Percentiles rank a stretch among this genome's conserved stretches.
These are phyloP conservation scores for Pseudogymnoascus verrucosus DNA, from an alignment of 2,329 filamentous ascomycete genomes.

Conservation along the genomic window DNA sequence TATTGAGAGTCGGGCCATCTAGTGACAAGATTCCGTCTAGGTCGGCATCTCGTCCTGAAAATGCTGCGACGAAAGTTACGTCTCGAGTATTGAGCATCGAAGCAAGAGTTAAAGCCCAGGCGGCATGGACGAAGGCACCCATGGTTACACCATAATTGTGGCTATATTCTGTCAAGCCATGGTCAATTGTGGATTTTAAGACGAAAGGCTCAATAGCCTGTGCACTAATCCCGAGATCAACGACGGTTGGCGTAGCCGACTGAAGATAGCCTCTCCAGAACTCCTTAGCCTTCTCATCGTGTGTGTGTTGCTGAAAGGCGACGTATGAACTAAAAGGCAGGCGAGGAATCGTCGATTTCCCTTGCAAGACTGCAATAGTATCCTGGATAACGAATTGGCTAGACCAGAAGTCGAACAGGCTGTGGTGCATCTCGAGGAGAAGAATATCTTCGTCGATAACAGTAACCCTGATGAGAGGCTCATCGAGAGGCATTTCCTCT, in stretches of 20 bases:
- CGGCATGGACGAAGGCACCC: slow-evolving; percentile 12
- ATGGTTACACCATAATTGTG: slow-evolving; percentile 1
- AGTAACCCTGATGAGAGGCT: not conserved
- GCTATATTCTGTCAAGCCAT: not conserved
- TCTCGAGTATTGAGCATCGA: slow-evolving; percentile 4
- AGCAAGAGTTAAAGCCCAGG: slow-evolving; percentile 26
- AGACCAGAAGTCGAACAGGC: not conserved
- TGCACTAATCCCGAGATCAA: not conserved
- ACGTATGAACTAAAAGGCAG: not conserved
- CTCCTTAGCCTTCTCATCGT: not conserved
- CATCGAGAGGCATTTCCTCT: not conserved
- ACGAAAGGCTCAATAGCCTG: not conserved
- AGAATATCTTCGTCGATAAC: not conserved
- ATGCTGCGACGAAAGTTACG: slow-evolving; percentile 3
- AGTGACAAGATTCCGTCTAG: not conserved
- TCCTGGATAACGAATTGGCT: slow-evolving; percentile 5
- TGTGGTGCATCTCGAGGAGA: slow-evolving; percentile 5
- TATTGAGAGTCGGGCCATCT: slow-evolving; percentile 9
- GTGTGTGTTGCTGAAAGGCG: not conserved
- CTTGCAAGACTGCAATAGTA: not conserved
- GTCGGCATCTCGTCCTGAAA: slow-evolving; percentile 1
- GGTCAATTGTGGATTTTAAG: not conserved
- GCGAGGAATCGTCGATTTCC: not conserved
- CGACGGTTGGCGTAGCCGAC: not conserved
- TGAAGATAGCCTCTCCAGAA: slow-evolving; percentile 6